Base-by-base conservation (phyloP, 148 eudicot genomes). In the Hydrangea macrophylla region DNA sequence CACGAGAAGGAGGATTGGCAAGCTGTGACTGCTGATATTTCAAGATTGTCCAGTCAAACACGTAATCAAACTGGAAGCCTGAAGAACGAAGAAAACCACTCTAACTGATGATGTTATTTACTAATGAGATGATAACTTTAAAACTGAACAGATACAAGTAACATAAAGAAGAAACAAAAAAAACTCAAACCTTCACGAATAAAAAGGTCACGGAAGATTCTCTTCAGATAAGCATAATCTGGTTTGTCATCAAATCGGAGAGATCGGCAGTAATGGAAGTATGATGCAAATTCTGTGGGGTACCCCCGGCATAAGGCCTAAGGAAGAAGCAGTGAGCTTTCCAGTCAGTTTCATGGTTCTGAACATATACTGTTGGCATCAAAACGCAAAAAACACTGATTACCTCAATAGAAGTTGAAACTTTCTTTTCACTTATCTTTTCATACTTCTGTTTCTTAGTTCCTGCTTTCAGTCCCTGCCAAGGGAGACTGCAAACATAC, bases 391-490 rank as follows among this genome's bases (percentile, higher is more conserved):
- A 64, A 68, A 33, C 50, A 59, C 26, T 62, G 28, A 58, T 64
- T 77, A 88, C 96, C 90, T 90, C 96, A 64, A 90, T 88, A 48
- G 96, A 80, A 5, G 96, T 90, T 35, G 88, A 80, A 59, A 90
- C 96, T 75, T 90, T 90, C 78, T 88, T 90, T 81, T 90, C 96
- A 77, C 96, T 88, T 63, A 90, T 90, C 73, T 80, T 87, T 58
- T 90, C 96, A 66, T 90, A 90, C 80, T 90, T 90, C 44, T 90
- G 96, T 74, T 87, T 90, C 85, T 90, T 90, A 51, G 73, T 90
- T 63, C 96, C 96, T 15, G 92, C 96, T 82, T 85, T 90, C 70
- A 90, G 82, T 60, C 96, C 96, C 81, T 90, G 96, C 96, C 96
- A 90, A 1, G 96, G 96, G 70, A 90, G 96, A 80, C 96, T 90